phyloP scores from a whole-genome alignment of 768 basidiomycete genomes.

The Trametes coccinea region DNA sequence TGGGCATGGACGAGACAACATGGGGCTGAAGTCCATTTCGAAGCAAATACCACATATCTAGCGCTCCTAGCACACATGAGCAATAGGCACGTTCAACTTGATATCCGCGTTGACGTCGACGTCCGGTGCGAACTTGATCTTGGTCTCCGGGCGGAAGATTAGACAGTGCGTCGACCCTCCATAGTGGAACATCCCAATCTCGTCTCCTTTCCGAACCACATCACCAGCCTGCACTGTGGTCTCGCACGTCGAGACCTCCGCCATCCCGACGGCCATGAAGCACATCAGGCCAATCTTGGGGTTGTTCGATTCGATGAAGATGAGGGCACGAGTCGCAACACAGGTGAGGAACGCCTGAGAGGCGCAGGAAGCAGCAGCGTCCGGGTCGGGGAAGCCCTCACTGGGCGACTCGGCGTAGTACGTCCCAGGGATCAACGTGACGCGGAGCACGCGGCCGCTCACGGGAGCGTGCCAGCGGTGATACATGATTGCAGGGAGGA shows the following conservation, averaged over 20 bases:
- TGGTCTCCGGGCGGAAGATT: slow-evolving; percentile 42
- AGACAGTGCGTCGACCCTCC: slow-evolving; percentile 55
- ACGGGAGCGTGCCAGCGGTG: slow-evolving; percentile 69
- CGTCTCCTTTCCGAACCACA: slow-evolving; percentile 50
- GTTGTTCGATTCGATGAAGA: slow-evolving; percentile 58
- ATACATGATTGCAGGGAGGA: slow-evolving; percentile 54
- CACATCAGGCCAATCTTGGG: slow-evolving; percentile 55
- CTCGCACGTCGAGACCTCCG: slow-evolving; percentile 63
- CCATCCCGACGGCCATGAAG: slow-evolving; percentile 60
- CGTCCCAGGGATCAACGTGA: slow-evolving; percentile 49
- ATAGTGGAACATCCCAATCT: slow-evolving; percentile 66
- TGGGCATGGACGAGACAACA: too few relatives aligned
- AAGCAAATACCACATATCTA: background rate
- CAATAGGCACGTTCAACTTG: slow-evolving; percentile 19
- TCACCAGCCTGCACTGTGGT: slow-evolving; percentile 48
- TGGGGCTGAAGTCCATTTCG: too few relatives aligned
- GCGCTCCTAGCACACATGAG: background rate
- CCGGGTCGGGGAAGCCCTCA: slow-evolving; percentile 28
- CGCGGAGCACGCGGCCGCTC: slow-evolving; percentile 42
- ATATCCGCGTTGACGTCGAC: slow-evolving; percentile 4
- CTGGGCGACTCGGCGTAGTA: slow-evolving; percentile 46
- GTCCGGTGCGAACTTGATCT: slow-evolving; percentile 12
- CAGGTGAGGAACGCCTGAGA: slow-evolving; percentile 45
- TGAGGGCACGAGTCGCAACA: slow-evolving; percentile 49
- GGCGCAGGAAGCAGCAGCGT: slow-evolving; percentile 24